Base-by-base conservation (phyloP, 768 basidiomycete species). In the Leucocoprinus leucothites region DNA sequence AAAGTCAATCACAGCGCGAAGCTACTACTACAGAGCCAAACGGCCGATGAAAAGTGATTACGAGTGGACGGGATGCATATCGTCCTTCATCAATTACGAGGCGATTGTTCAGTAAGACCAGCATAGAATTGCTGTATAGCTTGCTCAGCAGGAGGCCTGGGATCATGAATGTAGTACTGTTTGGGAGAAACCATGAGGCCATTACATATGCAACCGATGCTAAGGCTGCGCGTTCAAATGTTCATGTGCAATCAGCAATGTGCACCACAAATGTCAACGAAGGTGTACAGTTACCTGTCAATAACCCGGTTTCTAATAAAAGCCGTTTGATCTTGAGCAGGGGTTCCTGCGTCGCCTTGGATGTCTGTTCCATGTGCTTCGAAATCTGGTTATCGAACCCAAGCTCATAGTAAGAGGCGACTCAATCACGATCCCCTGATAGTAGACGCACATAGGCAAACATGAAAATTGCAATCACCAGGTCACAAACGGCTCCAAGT, bases 41-140 rank as follows among this genome's bases (percentile, higher is more conserved):
- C 11, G 24, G 24, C 13, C 22, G 24, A 14, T 25, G 14, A 24
- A 46, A 7, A 11, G 3, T 25, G 28, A 28, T 4, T 52, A 19
- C 18, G 43, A 44, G 25, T 52, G 46, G n/a, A 40, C 13, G 7
- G 18, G 46, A 24, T 9, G n/a, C 18, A 48, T 55, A 47, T 41
- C 53, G 36, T 28, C 53, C 53, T n/a, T 36, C 25, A n/a, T 6
- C 14, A n/a, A 55, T 41, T 7, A 25, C 48, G 18, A 55, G 40
- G 25, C 46, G 53, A n/a, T 55, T 55, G 36, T 55, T 55, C 16
- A 55, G 18, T 16, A 55, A 26, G 24, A 48, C 46, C 11, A 55
- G 53, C 18, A 42, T 19, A 1, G 53, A 40, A 21, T 55, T 55
- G 36, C 36, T 24, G 26, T 55, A 55, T 11, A 55, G 7, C 13